A percentile compares a stretch with the other conserved stretches of the same genome.
These are phyloP conservation scores for Cryphonectria japonica DNA, from an alignment of 2,329 filamentous ascomycete species.

Conservation along the genomic window DNA sequence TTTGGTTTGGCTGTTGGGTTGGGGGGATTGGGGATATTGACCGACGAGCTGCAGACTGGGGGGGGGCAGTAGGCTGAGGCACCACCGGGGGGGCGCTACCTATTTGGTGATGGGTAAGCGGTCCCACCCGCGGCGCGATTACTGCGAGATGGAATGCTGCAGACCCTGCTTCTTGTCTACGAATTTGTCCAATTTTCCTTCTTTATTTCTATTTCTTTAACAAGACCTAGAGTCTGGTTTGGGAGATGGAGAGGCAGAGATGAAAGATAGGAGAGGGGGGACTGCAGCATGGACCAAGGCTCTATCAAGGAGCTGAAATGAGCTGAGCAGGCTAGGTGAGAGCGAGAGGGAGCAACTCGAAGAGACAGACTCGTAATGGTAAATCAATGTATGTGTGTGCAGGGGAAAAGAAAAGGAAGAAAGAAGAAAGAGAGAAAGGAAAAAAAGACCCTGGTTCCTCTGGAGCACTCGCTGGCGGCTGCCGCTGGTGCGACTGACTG, in stretches of 20 bases:
- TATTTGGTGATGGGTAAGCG: not conserved
- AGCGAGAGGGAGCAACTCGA: not conserved
- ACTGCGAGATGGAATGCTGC: not conserved
- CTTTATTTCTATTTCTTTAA: not conserved
- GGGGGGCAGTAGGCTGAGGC: not conserved
- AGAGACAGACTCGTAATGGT: not conserved
- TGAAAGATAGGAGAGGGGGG: too few relatives aligned
- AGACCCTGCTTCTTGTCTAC: not conserved
- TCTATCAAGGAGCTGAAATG: not conserved
- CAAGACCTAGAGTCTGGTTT: too few relatives aligned
- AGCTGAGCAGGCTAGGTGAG: not conserved
- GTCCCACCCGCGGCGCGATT: not conserved
- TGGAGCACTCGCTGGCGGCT: not conserved
- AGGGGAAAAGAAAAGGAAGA: too few relatives aligned
- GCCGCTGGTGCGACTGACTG: not conserved
- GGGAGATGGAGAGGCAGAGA: too few relatives aligned
- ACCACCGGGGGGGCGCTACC: conserved; percentile 1
- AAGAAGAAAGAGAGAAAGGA: too few relatives aligned
- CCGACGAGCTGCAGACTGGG: conserved; percentile 2
- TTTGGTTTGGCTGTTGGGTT: not conserved
- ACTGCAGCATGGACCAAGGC: not conserved
- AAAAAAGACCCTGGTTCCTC: not conserved
- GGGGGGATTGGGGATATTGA: not conserved
- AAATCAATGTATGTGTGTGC: not conserved
- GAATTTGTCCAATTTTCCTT: not conserved